A percentile compares a stretch with the other conserved stretches of the same genome.
Conservation (phyloP, 306 rosid genomes). For the Cucumis cinereus region DNA sequence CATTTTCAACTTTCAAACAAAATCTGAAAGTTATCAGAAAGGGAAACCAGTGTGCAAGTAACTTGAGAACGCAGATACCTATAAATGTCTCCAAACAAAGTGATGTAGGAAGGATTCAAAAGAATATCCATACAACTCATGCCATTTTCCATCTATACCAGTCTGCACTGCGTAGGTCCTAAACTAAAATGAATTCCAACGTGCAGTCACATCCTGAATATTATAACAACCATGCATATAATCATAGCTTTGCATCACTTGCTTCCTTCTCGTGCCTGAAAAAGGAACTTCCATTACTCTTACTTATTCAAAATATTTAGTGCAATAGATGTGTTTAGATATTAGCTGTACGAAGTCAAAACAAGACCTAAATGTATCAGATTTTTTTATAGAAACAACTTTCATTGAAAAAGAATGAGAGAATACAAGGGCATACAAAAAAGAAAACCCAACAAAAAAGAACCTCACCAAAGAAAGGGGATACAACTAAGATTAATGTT, state of each 20-base stretch:
- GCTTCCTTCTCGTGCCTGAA: constrained; percentile 34
- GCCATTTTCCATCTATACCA: background rate
- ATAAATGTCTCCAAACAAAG: background rate
- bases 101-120: background rate
- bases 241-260: background rate
- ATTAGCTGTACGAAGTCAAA: too few relatives aligned
- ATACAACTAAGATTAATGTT: too few relatives aligned
- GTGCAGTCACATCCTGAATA: background rate
- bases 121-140: background rate
- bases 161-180: background rate
- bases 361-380: too few relatives aligned
- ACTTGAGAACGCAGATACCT: background rate
- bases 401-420: too few relatives aligned
- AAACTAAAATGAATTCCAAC: background rate
- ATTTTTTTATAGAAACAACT: too few relatives aligned
- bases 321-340: too few relatives aligned
- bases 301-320: background rate
- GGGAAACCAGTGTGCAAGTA: background rate
- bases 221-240: background rate
- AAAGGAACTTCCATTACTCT: background rate
- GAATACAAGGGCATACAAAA: too few relatives aligned
- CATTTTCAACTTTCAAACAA: too few relatives aligned
- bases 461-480: too few relatives aligned
- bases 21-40: too few relatives aligned
- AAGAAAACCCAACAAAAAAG: too few relatives aligned